Evolutionary conservation across 2,329 filamentous ascomycete species (phyloP), one percentile per base, ranked within the genome.

Genomic region (Monosporascus sp.): DNA sequence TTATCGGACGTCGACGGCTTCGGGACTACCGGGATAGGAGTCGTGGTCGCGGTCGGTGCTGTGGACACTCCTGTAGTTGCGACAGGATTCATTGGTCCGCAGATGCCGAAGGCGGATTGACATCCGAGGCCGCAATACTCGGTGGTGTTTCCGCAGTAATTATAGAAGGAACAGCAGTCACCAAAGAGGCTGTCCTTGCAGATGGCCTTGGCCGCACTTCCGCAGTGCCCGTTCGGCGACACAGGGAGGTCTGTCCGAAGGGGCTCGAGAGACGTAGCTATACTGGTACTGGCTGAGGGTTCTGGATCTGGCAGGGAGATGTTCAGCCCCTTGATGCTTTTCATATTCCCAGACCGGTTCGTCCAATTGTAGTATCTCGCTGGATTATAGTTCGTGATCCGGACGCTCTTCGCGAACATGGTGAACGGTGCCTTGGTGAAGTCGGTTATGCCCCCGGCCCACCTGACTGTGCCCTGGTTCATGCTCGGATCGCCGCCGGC

Each of bases 371-470:
- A 61, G 26, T 55, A 51, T 24, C 24, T 51, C 4, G 59, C 59
- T 18, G 59, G 58, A n/a, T 60, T 57, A 37, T 61, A 58, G 40
- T 61, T 60, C 7, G 52, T 59, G 46, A 61, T 58, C 9, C 51
- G 52, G 18, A 60, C 59, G 22, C 52, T 59, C 40, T 48, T 53
- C 2, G 60, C 58, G 24, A 55, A 61, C 48, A 54, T 56, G 2
- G 54, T 59, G 41, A 54, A 61, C 2, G 59, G 58, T 7, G 22
- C 58, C 2, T 44, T 46, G n/a, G 53, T 50, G 40, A 61, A 26
- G 49, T 61, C 46, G n/a, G 58, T 60, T 17, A 50, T 22, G 9
- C 58, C 58, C 3, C 59, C 59, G 11, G 58, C 56, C 59, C 59
- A 60, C 22, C 50, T 49, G 41, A 47, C 50, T 7, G 59, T 60